These are phyloP conservation scores for Selaginella moellendorffii DNA, from an alignment of 75 land plant genomes.

Conservation along the genomic window DNA sequence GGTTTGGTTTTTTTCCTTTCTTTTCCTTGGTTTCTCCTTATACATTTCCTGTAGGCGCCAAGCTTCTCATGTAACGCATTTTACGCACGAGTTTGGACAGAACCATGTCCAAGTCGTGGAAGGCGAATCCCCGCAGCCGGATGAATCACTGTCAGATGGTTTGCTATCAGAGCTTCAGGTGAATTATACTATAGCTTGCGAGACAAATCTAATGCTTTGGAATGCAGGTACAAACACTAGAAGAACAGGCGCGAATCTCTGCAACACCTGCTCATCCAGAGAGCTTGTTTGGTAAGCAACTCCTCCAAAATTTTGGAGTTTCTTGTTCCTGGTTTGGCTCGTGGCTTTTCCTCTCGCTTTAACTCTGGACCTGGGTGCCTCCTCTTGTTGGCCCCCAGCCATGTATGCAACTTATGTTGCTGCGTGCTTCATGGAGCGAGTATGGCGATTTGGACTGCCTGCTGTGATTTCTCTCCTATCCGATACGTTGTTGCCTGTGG, in stretches of 20 bases:
- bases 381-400: conserved; percentile 10
- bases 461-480: conserved; percentile 20
- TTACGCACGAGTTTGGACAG: neutral
- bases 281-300: neutral
- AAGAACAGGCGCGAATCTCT: neutral
- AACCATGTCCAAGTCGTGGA: neutral
- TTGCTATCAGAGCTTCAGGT: neutral
- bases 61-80: neutral
- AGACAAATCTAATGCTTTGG: neutral
- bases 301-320: neutral
- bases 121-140: neutral
- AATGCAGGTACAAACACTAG: neutral
- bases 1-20: too few species aligned
- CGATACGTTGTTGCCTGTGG: conserved; percentile 15
- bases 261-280: neutral
- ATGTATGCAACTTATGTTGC: conserved; percentile 31
- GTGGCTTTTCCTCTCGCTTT: neutral
- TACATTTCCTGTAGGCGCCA: too few species aligned
- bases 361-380: neutral
- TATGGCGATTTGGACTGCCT: conserved; percentile 33
- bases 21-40: too few species aligned
- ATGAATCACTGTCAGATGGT: too few species aligned
- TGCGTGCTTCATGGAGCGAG: conserved; percentile 30
- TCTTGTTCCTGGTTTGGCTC: too few species aligned
- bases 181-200: neutral